These are phyloP conservation scores for Xylariaceae sp. DNA, from an alignment of 2,329 filamentous ascomycete genomes.

Conservation along the genomic window DNA sequence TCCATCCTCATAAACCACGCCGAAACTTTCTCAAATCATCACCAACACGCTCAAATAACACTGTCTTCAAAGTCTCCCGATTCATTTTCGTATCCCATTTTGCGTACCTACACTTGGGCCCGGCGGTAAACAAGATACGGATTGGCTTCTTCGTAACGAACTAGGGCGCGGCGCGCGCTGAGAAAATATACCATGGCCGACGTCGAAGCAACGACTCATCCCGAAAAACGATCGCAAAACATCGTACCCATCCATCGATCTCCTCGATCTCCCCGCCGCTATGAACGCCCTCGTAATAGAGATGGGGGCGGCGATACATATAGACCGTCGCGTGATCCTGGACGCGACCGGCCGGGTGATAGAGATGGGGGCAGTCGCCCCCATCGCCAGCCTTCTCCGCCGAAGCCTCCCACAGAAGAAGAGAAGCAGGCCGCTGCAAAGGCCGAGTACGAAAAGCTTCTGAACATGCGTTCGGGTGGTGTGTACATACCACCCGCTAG, in stretches of 20 bases:
- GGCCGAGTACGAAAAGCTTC: conserved; percentile 86
- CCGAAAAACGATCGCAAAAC: conserved; percentile 27
- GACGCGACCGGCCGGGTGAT: conserved; percentile 13
- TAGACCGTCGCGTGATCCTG: conserved; percentile 36
- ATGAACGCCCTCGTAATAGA: conserved; percentile 27
- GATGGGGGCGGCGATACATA: conserved; percentile 44
- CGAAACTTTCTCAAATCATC: conserved; percentile 1
- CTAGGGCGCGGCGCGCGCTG: neutral
- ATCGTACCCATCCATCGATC: conserved; percentile 26
- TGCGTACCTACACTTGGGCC: neutral
- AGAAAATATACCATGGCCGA: conserved; percentile 37
- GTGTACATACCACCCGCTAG: conserved; percentile 94
- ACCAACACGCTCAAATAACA: conserved; percentile 6
- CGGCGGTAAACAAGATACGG: neutral
- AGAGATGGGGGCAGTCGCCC: conserved; percentile 13
- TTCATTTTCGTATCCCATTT: neutral
- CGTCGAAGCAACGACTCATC: conserved; percentile 37
- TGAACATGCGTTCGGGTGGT: conserved; percentile 89
- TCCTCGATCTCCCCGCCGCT: conserved; percentile 32
- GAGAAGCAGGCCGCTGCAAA: conserved; percentile 84
- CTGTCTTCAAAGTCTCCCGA: neutral
- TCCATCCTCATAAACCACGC: neutral
- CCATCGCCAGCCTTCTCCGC: conserved; percentile 26
- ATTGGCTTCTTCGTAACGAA: neutral
- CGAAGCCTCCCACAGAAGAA: conserved; percentile 56